Base-by-base conservation (phyloP, 2,329 filamentous ascomycete genomes). In the Chaetoscypha palmicola region DNA sequence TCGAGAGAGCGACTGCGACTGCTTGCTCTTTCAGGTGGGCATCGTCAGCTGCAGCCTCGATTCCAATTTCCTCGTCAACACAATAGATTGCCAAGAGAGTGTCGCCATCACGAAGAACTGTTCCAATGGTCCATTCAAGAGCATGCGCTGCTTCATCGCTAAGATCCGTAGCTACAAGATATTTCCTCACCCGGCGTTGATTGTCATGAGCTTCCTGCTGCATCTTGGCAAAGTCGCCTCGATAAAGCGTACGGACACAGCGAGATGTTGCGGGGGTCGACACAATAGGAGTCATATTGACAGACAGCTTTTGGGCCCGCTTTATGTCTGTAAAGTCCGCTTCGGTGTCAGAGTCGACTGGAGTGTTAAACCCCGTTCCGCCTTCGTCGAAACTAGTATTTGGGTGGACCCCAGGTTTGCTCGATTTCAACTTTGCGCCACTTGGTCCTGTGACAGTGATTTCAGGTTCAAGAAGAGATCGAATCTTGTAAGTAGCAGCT, bases 111-210 rank as follows among this genome's bases (percentile, higher is more conserved):
- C 92, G 79, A 22, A 98, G 72, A 4, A 97, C 89, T 0, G 91
- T 97, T 5, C 92, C 92, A 44, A 98, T 90, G 0, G 91, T 92
- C 92, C 92, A 98, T 64, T 98, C 92, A 23, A 98, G 72, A 1
- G 92, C 92, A 63, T 97, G 94, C 5, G 87, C 86, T 3, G 91
- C 90, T 67, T 98, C 92, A 28, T 92, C 86, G 55, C 90, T 96
- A 3, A 97, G 69, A 64, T 98, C 92, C 0, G 88, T 96, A 2
- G 92, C 91, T n/a, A 96, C 89, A 12, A 98, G 70, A 61, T 97
- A 98, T 58, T 92, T 94, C 41, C 92, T 78, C 48, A 91, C 77
- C 41, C 86, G 79, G 38, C 86, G 79, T 38, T 86, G 74, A 41
- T 88, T 86, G 10, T 87, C 83, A 45, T 90, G 81, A 0, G 86